Percentiles rank a stretch among this genome's conserved stretches.
Conservation (phyloP, 305 asterid species). For the Fraxinus latifolia region DNA sequence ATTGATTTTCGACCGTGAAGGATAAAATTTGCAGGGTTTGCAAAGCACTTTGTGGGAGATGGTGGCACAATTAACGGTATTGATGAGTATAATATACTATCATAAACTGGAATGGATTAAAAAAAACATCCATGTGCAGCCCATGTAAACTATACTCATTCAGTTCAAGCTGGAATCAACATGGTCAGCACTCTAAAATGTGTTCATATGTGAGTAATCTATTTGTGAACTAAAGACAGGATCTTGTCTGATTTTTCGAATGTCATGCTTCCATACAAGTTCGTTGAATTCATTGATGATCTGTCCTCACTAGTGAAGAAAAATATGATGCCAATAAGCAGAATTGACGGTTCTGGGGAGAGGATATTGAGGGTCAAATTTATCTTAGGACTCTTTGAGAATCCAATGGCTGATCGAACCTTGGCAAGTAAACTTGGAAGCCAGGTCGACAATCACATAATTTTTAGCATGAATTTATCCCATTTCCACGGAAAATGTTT, state of each 20-base stretch:
- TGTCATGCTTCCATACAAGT: conserved; percentile 27
- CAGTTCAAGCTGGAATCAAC: conserved; percentile 34
- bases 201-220: not conserved
- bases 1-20: conserved; percentile 16
- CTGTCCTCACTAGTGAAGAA: conserved; percentile 29
- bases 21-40: conserved; percentile 34
- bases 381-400: conserved; percentile 37
- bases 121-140: conserved; percentile 29
- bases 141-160: conserved; percentile 31
- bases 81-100: conserved; percentile 27
- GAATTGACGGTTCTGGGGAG: conserved; percentile 35
- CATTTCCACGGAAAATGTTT: not conserved
- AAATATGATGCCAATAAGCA: conserved; percentile 31
- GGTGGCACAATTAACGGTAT: conserved; percentile 36
- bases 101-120: conserved; percentile 19
- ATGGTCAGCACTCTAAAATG: conserved; percentile 25
- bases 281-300: conserved; percentile 22
- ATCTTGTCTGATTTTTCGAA: not conserved
- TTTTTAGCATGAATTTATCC: not conserved
- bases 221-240: not conserved
- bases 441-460: conserved; percentile 8
- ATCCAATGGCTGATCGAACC: conserved; percentile 34
- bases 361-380: conserved; percentile 36
- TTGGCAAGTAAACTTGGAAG: conserved; percentile 28
- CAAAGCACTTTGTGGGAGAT: conserved; percentile 41